Percentiles rank a stretch among this genome's conserved stretches.
These are phyloP conservation scores for Perkinsus chesapeaki DNA, from an alignment of 169 alveolate genomes.

Conservation along the genomic window DNA sequence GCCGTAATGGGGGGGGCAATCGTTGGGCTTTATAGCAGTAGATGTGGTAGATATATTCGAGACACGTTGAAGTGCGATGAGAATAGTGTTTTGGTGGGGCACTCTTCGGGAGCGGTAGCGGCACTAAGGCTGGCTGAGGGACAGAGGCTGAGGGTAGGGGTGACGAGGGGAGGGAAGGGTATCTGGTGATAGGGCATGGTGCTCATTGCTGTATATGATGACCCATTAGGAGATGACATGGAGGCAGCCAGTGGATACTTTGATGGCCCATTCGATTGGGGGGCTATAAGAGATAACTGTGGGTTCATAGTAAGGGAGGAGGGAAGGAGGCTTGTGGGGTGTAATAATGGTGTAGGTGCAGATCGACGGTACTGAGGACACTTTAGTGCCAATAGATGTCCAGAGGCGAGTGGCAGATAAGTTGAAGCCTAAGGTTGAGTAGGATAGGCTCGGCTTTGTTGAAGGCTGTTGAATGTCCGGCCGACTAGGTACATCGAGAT, in stretches of 20 bases:
- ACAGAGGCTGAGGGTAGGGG: background rate
- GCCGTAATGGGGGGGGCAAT: background rate
- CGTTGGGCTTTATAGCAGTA: background rate
- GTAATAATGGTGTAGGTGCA: background rate
- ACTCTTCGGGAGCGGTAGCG: background rate
- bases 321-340: background rate
- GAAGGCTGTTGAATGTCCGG: background rate
- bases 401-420: background rate
- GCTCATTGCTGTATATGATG: background rate
- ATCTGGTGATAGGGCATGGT: background rate
- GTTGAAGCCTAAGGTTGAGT: background rate
- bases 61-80: background rate
- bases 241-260: background rate
- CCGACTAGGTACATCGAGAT: background rate
- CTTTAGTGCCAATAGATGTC: background rate
- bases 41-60: background rate
- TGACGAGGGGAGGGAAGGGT: background rate
- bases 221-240: background rate
- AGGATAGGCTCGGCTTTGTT: background rate
- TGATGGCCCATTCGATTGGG: background rate
- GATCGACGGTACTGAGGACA: background rate
- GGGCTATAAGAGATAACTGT: background rate
- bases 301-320: background rate
- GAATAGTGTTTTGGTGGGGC: background rate
- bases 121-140: background rate